Base-by-base conservation (phyloP, 345 rosid genomes). In the Rubroshorea leprosula region DNA sequence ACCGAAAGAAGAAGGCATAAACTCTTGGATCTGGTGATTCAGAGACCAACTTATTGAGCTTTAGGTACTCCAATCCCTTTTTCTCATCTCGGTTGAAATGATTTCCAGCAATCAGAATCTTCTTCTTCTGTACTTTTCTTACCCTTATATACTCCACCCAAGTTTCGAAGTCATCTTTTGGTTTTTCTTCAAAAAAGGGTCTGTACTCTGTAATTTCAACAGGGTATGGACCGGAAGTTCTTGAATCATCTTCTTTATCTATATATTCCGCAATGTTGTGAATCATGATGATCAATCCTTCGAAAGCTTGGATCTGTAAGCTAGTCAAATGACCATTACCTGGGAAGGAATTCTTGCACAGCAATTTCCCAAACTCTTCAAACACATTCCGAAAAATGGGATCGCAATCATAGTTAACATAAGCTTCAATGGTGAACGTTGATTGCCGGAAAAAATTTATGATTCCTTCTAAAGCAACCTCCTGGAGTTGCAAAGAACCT, bases 361-460 rank as follows among this genome's bases (percentile, higher is more conserved):
- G 78, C 74, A 93, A 71, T 65, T 85, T 93, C 11, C 94, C 96
- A 0, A 81, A 76, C 26, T 89, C 93, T 70, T 89, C 94, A 14
- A 89, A 73, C 9, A 93, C 41, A 54, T 75, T 83, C 25, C 62
- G 73, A 73, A 83, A 80, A 23, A 69, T 64, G 5, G 96, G 90
- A 67, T 85, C 86, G 52, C 94, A 89, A 13, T 93, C 97, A 47
- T 82, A 93, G 70, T 89, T 93, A 35, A 75, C 93, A 27, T 93
- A 93, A 6, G 75, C 81, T 78, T 93, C 99, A 46, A 79, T 63
- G 49, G 82, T 69, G 66, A 87, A 93, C 0, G 78, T 80, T 0
- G 96, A 94, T 73, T 93, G 99, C 61, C 96, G 60, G 60, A 92
- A 80, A 49, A 93, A 93, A 66, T 87, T 87, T 59, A 89, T 82